phyloP scores from a whole-genome alignment of 2,329 filamentous ascomycete species.

The Fusarium sulawesiense region DNA sequence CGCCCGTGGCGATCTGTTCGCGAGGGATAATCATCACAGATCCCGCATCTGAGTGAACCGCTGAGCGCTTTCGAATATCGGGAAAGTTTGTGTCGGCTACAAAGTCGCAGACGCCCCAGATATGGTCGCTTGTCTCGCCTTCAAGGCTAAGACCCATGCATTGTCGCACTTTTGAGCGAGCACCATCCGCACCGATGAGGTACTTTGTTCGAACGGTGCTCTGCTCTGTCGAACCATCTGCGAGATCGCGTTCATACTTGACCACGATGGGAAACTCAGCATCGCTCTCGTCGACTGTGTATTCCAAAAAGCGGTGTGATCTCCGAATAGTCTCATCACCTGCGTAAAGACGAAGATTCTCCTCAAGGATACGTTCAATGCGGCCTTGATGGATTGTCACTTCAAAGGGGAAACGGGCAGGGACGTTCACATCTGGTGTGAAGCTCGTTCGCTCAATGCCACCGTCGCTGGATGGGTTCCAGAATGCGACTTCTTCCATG shows the following conservation, averaged over 20 bases:
- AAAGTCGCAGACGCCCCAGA: slow-evolving; percentile 25
- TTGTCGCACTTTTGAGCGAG: slow-evolving; percentile 10
- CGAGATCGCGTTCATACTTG: neutral
- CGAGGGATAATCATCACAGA: slow-evolving; percentile 22
- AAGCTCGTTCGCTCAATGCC: slow-evolving; percentile 23
- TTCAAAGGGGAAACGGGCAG: slow-evolving; percentile 11
- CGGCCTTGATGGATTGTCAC: slow-evolving; percentile 24
- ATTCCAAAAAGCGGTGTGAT: slow-evolving; percentile 15
- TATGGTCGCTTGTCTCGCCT: slow-evolving; percentile 20
- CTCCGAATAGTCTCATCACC: neutral
- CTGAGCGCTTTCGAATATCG: slow-evolving; percentile 15
- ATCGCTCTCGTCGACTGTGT: neutral
- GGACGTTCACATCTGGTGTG: slow-evolving; percentile 6
- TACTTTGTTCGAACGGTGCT: slow-evolving; percentile 10
- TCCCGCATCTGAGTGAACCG: slow-evolving; percentile 13
- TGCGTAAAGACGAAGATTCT: slow-evolving; percentile 13
- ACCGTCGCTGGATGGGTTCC: neutral
- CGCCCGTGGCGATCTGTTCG: slow-evolving; percentile 14
- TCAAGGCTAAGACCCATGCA: slow-evolving; percentile 23
- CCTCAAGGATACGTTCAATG: slow-evolving; percentile 18
- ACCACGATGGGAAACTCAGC: neutral
- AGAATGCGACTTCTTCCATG: slow-evolving; percentile 26
- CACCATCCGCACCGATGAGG: slow-evolving; percentile 10
- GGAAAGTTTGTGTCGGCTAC: slow-evolving; percentile 22
- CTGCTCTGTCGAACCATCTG: neutral